phyloP scores from a whole-genome alignment of 805 yeast species.

The Teunomyces panamensis region DNA sequence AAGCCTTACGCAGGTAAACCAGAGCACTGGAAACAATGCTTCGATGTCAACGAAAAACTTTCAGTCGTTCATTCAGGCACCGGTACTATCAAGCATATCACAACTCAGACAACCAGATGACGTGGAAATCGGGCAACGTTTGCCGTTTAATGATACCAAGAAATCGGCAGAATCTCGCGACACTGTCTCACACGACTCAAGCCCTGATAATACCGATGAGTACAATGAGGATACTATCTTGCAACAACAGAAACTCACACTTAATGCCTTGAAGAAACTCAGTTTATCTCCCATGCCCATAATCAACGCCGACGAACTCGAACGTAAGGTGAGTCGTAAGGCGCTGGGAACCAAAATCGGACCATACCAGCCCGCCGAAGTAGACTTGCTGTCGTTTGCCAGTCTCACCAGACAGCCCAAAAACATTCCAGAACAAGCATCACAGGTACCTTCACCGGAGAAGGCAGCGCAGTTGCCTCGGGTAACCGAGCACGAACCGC shows the following conservation, averaged over 20 bases:
- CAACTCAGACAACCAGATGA: conserved; percentile 30
- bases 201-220: conserved; percentile 17
- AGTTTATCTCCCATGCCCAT: conserved; percentile 41
- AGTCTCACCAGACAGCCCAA: conserved; percentile 45
- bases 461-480: conserved; percentile 3
- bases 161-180: background rate
- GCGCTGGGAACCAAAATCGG: conserved; percentile 10
- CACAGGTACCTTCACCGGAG: background rate
- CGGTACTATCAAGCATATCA: conserved; percentile 38
- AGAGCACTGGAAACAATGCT: background rate
- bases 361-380: conserved; percentile 47
- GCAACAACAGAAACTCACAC: conserved; percentile 42
- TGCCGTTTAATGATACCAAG: conserved; percentile 33
- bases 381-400: conserved; percentile 42
- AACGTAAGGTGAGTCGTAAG: conserved; percentile 3
- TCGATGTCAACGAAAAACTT: conserved; percentile 25
- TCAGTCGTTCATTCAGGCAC: conserved; percentile 47
- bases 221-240: conserved; percentile 34
- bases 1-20: background rate
- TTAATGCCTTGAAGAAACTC: conserved; percentile 42
- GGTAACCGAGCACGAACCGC: conserved; percentile 2
- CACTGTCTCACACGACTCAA: background rate
- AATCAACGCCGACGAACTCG: conserved; percentile 23
- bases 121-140: conserved; percentile 39
- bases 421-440: conserved; percentile 6